These are phyloP conservation scores for Colletotrichum sidae DNA, from an alignment of 2,329 filamentous ascomycete species.

Conservation along the genomic window DNA sequence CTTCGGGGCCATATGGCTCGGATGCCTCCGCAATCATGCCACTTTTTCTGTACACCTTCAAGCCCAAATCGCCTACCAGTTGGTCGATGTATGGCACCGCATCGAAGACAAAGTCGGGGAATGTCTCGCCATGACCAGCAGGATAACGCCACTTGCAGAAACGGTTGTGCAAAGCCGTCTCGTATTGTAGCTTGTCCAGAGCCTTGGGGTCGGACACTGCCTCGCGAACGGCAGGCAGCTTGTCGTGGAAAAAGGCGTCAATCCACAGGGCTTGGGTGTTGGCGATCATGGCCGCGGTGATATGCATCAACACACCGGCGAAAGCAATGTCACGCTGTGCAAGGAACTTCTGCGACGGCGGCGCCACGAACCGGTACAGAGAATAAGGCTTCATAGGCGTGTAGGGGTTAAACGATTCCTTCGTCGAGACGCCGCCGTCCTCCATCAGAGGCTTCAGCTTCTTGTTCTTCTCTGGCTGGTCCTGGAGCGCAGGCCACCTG, in stretches of 20 bases:
- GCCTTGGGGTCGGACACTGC: constrained; percentile 43
- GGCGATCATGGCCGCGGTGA: constrained; percentile 46
- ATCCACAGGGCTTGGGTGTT: constrained; percentile 60
- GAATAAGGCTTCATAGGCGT: constrained; percentile 37
- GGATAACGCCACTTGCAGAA: constrained; percentile 79
- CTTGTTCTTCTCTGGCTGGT: constrained; percentile 33
- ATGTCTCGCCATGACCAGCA: constrained; percentile 70
- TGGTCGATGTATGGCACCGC: constrained; percentile 78
- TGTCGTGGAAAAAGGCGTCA: constrained; percentile 48
- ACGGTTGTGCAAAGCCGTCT: constrained; percentile 73
- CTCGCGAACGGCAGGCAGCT: constrained; percentile 48
- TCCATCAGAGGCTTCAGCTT: constrained; percentile 30
- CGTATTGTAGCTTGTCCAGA: constrained; percentile 57
- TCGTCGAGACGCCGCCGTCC: constrained; percentile 29
- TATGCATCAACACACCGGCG: constrained; percentile 45
- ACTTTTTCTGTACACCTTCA: constrained; percentile 67
- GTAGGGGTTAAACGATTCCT: constrained; percentile 31
- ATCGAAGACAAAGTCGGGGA: constrained; percentile 82
- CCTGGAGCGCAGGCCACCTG: constrained; percentile 27
- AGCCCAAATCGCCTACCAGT: constrained; percentile 73
- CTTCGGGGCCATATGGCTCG: constrained; percentile 67
- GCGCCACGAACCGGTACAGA: constrained; percentile 46
- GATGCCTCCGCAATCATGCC: constrained; percentile 64
- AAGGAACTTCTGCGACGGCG: constrained; percentile 37
- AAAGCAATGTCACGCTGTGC: constrained; percentile 45